Base-by-base conservation (phyloP, 1,284 basidiomycete genomes). In the Sporisorium sorghi region DNA sequence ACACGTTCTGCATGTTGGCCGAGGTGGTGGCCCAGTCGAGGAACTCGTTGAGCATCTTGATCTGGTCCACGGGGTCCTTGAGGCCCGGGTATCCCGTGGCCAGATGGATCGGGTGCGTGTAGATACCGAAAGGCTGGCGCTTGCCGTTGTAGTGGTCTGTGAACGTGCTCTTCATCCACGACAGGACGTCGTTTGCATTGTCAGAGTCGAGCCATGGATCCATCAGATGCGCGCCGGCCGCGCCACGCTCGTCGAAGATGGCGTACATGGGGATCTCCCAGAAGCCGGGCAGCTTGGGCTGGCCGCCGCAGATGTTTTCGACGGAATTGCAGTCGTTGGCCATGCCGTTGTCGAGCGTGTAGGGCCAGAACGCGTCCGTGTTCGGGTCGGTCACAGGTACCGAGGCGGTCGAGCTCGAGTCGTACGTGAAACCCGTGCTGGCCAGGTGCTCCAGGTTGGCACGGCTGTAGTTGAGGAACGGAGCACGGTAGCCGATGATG, bases 21-120 rank as follows among this genome's bases (percentile, higher is more conserved):
- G 62, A 71, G 17, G 77, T 71, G 32, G 77, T 78, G 35, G 90
- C 91, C 91, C 92, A 93, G 85, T 93, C 91, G 43, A 93, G 86
- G 87, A 92, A 93, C 17, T 87, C 77, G 81, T 92, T 92, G 83
- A 93, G 89, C 91, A 92, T 77, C 23, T 64, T 66, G 66, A 74
- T 74, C 54, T 70, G 57, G 39, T 56, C 65, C 19, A 63, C 65
- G 30, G 73, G 76, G 40, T 74, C 76, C n/a, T 44, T 30, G 26
- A 78, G 56, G 44, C 76, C 70, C 9, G 75, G 76, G 52, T 75
- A 77, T 83, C 87, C 65, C 54, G 90, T 89, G 17, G 91, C 89
- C 60, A 92, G 84, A 85, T 93, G 91, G 80, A 93, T 91, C 37
- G 91, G 92, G 82, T 93, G 92, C 3, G 90, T 90, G 84, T 93